A percentile compares a stretch with the other conserved stretches of the same genome.
phyloP scores from a whole-genome alignment of 2,329 filamentous ascomycete species.

The Sordariomycetes sp. region DNA sequence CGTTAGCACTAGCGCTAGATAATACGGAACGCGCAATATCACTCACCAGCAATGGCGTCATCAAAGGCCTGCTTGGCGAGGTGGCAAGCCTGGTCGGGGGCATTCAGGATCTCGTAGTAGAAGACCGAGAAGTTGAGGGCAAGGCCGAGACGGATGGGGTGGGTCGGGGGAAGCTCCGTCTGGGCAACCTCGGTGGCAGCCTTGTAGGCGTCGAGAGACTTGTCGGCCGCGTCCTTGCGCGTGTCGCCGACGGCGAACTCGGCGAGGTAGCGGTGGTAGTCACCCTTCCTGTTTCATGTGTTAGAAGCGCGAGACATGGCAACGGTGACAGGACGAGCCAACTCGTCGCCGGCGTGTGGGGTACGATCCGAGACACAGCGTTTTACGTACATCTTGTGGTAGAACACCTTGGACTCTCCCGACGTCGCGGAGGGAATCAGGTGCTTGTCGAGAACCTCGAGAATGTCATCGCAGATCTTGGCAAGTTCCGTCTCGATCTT shows the following conservation, averaged over 20 bases:
- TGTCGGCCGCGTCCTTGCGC: conserved; percentile 87
- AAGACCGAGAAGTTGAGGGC: conserved; percentile 99
- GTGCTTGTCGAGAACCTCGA: conserved; percentile 86
- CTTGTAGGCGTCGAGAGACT: conserved; percentile 96
- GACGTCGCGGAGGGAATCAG: conserved; percentile 88
- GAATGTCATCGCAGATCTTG: conserved; percentile 96
- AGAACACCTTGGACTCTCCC: conserved; percentile 98
- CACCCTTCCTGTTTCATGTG: conserved; percentile 69
- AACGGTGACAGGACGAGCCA: neutral
- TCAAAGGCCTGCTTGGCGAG: conserved; percentile 98
- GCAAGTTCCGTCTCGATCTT: conserved; percentile 96
- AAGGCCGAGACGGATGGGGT: conserved; percentile 94
- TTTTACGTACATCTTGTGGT: conserved; percentile 86
- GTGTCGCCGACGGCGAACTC: conserved; percentile 92
- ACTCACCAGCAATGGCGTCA: conserved; percentile 73
- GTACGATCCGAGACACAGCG: neutral
- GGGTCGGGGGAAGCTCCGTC: conserved; percentile 91
- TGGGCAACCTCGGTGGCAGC: conserved; percentile 93
- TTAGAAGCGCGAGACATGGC: conserved; percentile 4
- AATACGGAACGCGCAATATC: neutral
- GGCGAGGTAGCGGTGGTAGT: conserved; percentile 97
- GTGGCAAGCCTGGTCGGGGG: conserved; percentile 94
- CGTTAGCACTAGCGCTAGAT: conserved; percentile 10
- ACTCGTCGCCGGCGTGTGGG: neutral
- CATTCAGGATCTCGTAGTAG: conserved; percentile 99